Evolutionary conservation across 768 basidiomycete species (phyloP).

Genomic region (Pluteus cervinus): DNA sequence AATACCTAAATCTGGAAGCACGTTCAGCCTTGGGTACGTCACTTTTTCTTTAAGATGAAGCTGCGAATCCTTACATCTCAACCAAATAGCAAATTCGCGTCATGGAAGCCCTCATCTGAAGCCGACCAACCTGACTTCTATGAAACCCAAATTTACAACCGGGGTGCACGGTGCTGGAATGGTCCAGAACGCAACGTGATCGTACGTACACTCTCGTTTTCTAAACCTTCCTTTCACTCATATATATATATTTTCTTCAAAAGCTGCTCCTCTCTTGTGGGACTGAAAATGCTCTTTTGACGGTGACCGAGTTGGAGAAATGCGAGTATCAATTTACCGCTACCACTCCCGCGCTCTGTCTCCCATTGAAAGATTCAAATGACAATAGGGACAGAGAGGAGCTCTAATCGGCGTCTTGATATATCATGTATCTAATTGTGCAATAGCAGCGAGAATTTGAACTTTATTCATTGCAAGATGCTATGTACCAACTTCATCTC

Average conservation of each 20-base stretch:
- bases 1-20: constrained; percentile 71
- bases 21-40: constrained; percentile 78
- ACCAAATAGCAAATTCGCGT: constrained; percentile 55
- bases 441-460: constrained; percentile 15
- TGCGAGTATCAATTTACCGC: constrained; percentile 90
- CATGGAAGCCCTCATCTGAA: constrained; percentile 68
- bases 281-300: constrained; percentile 71
- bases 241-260: constrained; percentile 2
- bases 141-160: constrained; percentile 72
- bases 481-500: no score
- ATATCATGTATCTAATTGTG: not conserved
- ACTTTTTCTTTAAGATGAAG: not conserved
- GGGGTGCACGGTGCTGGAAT: constrained; percentile 93
- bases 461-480: constrained; percentile 20
- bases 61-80: constrained; percentile 6
- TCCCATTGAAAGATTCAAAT: constrained; percentile 39
- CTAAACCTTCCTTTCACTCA: constrained; percentile 4
- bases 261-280: constrained; percentile 85
- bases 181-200: constrained; percentile 85
- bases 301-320: constrained; percentile 88
- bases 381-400: constrained; percentile 37
- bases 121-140: constrained; percentile 74
- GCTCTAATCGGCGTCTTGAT: constrained; percentile 19
- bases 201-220: constrained; percentile 33
- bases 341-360: constrained; percentile 81